Conservation (phyloP, 257 asterid species). For the Marsdenia floribunda region DNA sequence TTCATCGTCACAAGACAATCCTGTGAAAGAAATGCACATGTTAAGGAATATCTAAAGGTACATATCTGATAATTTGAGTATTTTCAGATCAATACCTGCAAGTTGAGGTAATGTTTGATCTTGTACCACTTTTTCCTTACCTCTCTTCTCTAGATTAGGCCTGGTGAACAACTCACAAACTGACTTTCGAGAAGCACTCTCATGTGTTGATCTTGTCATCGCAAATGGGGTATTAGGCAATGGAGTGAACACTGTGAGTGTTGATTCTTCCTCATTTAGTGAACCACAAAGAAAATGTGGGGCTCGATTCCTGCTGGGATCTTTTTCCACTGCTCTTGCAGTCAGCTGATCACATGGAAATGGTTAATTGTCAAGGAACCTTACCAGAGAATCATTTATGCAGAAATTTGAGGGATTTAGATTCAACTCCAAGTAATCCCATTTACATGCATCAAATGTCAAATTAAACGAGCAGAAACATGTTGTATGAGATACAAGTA, state of each 20-base stretch:
- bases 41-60: neutral
- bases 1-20: slow-evolving; percentile 24
- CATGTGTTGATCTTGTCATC: slow-evolving; percentile 25
- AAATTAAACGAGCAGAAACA: neutral
- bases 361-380: neutral
- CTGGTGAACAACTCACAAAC: slow-evolving; percentile 32
- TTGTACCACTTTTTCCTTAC: slow-evolving; percentile 21
- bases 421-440: neutral
- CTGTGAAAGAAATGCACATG: slow-evolving; percentile 23
- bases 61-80: neutral
- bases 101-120: slow-evolving; percentile 11
- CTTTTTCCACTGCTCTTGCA: slow-evolving; percentile 45
- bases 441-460: slow-evolving; percentile 7
- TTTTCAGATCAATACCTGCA: slow-evolving; percentile 25
- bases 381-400: neutral
- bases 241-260: slow-evolving; percentile 46
- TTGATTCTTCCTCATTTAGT: slow-evolving; percentile 54
- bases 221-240: slow-evolving; percentile 33
- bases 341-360: slow-evolving; percentile 44
- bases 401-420: neutral
- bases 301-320: slow-evolving; percentile 52
- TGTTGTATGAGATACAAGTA: slow-evolving; percentile 10
- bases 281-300: slow-evolving; percentile 79
- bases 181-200: slow-evolving; percentile 33
- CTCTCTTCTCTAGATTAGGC: slow-evolving; percentile 34